Evolutionary conservation across 164 flowering plant genomes (phyloP).

Genomic region (grape (Vitis vinifera)): ASM3070453v1 NC_081823.1:14982501-14983000

Average conservation of each 20-base stretch:
- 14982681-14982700: slow-evolving; percentile 7
- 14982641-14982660: slow-evolving; percentile 33
- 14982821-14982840: slow-evolving; percentile 48
- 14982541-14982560: slow-evolving; percentile 60
- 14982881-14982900: background rate
- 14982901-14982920: background rate
- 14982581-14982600: slow-evolving; percentile 55
- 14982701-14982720: background rate
- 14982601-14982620: slow-evolving; percentile 35
- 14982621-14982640: slow-evolving; percentile 31
- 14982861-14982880: slow-evolving; percentile 6
- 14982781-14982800: slow-evolving; percentile 71
- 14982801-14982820: slow-evolving; percentile 73
- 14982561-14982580: slow-evolving; percentile 45
- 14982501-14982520: background rate
- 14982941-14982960: slow-evolving; percentile 77
- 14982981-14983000: slow-evolving; percentile 65
- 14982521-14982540: slow-evolving; percentile 62
- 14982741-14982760: slow-evolving; percentile 44
- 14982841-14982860: slow-evolving; percentile 59
- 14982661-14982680: slow-evolving; percentile 55
- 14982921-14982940: slow-evolving; percentile 16
- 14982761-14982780: slow-evolving; percentile 71
- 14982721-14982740: background rate
- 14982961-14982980: slow-evolving; percentile 51